These are phyloP conservation scores for Pichia paraexigua DNA, from an alignment of 805 yeast species.

Conservation along the genomic window DNA sequence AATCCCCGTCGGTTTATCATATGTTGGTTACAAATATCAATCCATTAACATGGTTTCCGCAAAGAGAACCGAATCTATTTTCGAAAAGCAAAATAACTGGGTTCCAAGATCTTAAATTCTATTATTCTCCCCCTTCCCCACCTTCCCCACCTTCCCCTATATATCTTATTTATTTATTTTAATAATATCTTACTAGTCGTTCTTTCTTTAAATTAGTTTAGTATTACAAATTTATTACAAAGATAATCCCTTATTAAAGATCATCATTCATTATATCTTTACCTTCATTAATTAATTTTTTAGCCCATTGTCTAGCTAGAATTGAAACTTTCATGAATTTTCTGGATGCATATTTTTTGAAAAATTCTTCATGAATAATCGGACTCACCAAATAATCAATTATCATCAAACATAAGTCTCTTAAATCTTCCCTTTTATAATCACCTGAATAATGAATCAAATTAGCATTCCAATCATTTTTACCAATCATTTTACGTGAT, in stretches of 20 bases:
- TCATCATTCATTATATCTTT: slow-evolving; percentile 34
- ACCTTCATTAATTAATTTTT: slow-evolving; percentile 43
- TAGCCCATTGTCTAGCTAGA: slow-evolving; percentile 78
- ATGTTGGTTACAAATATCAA: slow-evolving; percentile 28
- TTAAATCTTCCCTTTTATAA: slow-evolving; percentile 62
- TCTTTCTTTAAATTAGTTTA: neutral
- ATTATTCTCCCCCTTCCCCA: too few species aligned
- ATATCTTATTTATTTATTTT: neutral
- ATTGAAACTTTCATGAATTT: slow-evolving; percentile 81
- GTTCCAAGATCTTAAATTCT: slow-evolving; percentile 22
- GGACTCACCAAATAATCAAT: slow-evolving; percentile 73
- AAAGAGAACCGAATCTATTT: slow-evolving; percentile 26
- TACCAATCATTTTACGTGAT: slow-evolving; percentile 65
- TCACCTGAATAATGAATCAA: slow-evolving; percentile 90
- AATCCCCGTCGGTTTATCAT: slow-evolving; percentile 27
- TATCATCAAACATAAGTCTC: slow-evolving; percentile 64
- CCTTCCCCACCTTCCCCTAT: too few species aligned
- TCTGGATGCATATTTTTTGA: slow-evolving; percentile 85
- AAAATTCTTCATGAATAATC: slow-evolving; percentile 84
- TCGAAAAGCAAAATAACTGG: slow-evolving; percentile 17
- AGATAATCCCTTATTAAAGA: neutral
- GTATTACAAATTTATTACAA: neutral
- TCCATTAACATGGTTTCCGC: slow-evolving; percentile 20
- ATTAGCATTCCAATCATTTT: slow-evolving; percentile 71
- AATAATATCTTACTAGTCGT: neutral